Base-by-base conservation (phyloP, 2,329 filamentous ascomycete species). In the Dactylonectria estremocensis region DNA sequence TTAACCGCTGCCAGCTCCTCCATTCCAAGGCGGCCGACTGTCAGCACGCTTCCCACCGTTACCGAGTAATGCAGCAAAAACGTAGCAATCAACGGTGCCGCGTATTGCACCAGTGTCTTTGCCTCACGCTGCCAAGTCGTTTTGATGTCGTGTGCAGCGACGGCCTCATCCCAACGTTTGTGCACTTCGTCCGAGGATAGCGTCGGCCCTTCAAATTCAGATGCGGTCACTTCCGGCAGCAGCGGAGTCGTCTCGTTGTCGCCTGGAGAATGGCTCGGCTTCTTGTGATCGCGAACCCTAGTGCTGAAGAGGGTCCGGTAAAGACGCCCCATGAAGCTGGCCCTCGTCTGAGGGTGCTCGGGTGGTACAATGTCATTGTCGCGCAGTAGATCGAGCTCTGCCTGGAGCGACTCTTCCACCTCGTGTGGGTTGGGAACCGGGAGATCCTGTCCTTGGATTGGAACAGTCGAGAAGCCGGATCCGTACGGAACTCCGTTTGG, bases 51-150 rank as follows among this genome's bases (percentile, higher is more conserved):
- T 0, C 91, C 89, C 16, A 94, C 90, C 13, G 92, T 94, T 71
- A 95, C 86, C 13, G 92, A 94, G 78, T 95, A 95, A 77, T 95
- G 93, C 20, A 95, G 83, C 56, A 94, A 67, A 74, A 94, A 95
- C 0, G 93, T 94, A 3, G 70, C 68, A 31, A 93, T 88, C 43
- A 95, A 80, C 1, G 92, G 92, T 14, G 86, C 83, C 0, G 92
- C 90, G 75, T 94, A 94, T 72, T 87, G 86, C 16, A 87, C 84
- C 37, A 98, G 85, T 1, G 94, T 94, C 81, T 94, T 94, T 22
- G 92, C 86, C 83, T 98, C 95, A 67, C 94, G 89, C 79, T 92
- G 90, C 94, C 95, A 97, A 1, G 93, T 96, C 7, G 95, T 97
- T 63, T 92, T 90, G 69, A 97, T 95, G 76, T 90, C 87, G 3